Base-by-base conservation (phyloP, 805 yeast genomes). In the Brettanomyces custersianus region DNA sequence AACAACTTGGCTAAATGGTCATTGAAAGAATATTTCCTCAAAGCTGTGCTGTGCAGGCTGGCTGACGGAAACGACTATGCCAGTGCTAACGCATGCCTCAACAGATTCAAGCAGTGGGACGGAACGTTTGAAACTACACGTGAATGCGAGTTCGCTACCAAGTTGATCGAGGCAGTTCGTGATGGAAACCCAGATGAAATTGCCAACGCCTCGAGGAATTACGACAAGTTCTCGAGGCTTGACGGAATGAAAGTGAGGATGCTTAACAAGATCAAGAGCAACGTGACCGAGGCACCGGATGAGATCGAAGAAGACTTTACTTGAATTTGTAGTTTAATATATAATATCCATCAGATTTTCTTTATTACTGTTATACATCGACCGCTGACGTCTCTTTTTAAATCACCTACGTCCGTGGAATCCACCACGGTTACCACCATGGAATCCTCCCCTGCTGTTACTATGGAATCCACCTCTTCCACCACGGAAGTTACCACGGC, bases 171-270 rank as follows among this genome's bases (percentile, higher is more conserved):
- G 28, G 77, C 90, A n/a, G 78, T 83, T 35, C 72, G 76, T 36
- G 79, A 77, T 36, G 92, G 92, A 31, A 95, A 88, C 52, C 64
- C 79, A 26, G 88, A 90, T 51, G 69, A 65, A 33, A 74, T 86
- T 50, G 73, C 90, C 3, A 77, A 76, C 45, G 73, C 75, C 45
- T 78, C 88, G 16, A 82, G 70, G 52, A 92, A 83, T 44, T 92
- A 63, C 51, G 97, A 92, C 57, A 94, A 84, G 57, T 87, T 82
- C 57, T 67, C 77, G 44, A 86, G 86, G 57, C 72, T 92, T 38
- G 98, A 92, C 55, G 84, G 81, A 51, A 81, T 95, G 80, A 86
- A 84, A 65, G 84, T 95, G 10, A 76, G 82, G 20, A 64, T 92
- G 34, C 69, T 92, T 46, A 69, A 90, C 48, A 81, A 80, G 60